phyloP scores from a whole-genome alignment of 345 rosid species.

The Alliaria petiolata region DNA sequence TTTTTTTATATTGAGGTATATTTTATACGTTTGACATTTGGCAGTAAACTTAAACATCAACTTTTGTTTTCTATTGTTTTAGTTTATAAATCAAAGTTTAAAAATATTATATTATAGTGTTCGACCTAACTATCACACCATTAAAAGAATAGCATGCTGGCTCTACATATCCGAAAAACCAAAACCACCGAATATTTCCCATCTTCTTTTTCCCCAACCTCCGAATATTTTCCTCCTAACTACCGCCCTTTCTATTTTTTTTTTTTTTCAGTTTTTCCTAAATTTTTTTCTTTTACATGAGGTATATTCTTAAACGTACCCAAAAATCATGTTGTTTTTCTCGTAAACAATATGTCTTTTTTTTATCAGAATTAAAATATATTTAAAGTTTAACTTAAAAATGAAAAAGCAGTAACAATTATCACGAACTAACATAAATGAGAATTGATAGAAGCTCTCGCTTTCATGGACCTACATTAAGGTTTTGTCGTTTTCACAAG shows the following conservation, averaged over 20 bases:
- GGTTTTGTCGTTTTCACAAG: slow-evolving; percentile 24
- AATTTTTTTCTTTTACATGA: background rate
- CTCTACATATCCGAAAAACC: too few relatives aligned
- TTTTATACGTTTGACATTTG: slow-evolving; percentile 3
- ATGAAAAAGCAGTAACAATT: background rate
- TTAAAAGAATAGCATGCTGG: background rate
- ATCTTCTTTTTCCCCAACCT: background rate
- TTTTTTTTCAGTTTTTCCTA: background rate
- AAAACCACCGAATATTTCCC: background rate
- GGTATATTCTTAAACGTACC: background rate
- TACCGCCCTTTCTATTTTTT: background rate
- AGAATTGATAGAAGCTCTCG: slow-evolving; percentile 9
- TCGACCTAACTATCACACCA: slow-evolving; percentile 25
- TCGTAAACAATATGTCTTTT: background rate
- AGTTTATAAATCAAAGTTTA: background rate
- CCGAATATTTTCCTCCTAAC: slow-evolving; percentile 12
- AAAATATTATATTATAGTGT: background rate
- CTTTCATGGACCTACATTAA: slow-evolving; percentile 16
- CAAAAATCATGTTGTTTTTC: too few relatives aligned
- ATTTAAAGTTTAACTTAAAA: too few relatives aligned
- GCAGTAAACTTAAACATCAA: slow-evolving; percentile 22
- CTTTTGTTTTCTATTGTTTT: slow-evolving; percentile 9
- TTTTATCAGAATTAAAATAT: too few relatives aligned
- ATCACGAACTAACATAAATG: slow-evolving; percentile 3
- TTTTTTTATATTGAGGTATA: background rate